phyloP scores from a whole-genome alignment of 495 filamentous ascomycete genomes.

The Neurospora sp. region DNA sequence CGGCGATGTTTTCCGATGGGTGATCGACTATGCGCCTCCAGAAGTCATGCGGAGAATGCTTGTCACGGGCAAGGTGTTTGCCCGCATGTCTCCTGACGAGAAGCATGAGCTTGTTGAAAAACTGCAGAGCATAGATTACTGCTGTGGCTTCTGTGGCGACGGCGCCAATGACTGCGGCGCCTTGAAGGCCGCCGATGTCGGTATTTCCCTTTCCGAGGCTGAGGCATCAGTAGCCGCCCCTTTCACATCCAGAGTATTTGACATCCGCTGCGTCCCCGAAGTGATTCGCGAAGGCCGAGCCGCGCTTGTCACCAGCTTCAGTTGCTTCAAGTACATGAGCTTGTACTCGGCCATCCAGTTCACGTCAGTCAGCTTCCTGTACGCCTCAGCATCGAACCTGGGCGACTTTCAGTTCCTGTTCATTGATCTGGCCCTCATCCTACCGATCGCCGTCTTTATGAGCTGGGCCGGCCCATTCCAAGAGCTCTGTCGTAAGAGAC shows the following conservation, averaged over 20 bases:
- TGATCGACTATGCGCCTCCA: constrained; percentile 78
- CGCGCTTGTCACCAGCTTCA: constrained; percentile 93
- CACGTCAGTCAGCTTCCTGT: constrained; percentile 95
- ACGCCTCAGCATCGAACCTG: constrained; percentile 89
- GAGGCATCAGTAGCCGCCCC: constrained; percentile 97
- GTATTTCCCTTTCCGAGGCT: constrained; percentile 96
- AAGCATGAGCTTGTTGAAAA: constrained; percentile 98
- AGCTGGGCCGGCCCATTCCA: constrained; percentile 86
- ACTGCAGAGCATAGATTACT: constrained; percentile 92
- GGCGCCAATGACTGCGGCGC: constrained; percentile 98
- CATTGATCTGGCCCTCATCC: constrained; percentile 85
- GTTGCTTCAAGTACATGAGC: constrained; percentile 99
- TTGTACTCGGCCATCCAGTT: constrained; percentile 99
- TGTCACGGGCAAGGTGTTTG: constrained; percentile 85
- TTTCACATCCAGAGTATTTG: constrained; percentile 91
- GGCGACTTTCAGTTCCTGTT: constrained; percentile 98
- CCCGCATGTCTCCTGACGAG: constrained; percentile 97
- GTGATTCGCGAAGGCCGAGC: constrained; percentile 93
- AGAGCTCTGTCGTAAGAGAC: constrained; percentile 68
- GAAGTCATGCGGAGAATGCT: constrained; percentile 76
- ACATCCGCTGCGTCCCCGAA: constrained; percentile 92
- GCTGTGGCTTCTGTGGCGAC: constrained; percentile 93
- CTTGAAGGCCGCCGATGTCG: constrained; percentile 94
- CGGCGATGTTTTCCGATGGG: constrained; percentile 94
- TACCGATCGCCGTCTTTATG: constrained; percentile 98